Percentiles rank a stretch among this genome's conserved stretches.
phyloP scores from a whole-genome alignment of 73 alveolate genomes.

The Symbiodinium natans region DNA sequence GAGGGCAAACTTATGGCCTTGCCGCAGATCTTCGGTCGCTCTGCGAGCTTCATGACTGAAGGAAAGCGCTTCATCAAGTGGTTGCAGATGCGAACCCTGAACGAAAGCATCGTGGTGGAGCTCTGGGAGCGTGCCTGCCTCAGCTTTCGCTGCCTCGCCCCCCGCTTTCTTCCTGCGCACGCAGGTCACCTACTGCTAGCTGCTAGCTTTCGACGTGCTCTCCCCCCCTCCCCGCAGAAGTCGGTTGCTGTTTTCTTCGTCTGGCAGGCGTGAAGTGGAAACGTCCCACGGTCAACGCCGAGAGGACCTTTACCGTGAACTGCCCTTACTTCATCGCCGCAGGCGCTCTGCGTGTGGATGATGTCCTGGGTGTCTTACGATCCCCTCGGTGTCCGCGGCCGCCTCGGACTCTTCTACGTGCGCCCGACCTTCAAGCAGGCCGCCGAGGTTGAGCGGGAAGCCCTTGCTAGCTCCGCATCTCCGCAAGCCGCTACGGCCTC shows the following conservation, averaged over 20 bases:
- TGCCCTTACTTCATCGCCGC: slow-evolving; percentile 45
- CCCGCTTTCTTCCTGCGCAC: too few species aligned
- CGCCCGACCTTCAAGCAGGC: slow-evolving; percentile 69
- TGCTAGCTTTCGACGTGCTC: too few species aligned
- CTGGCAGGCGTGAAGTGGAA: slow-evolving; percentile 29
- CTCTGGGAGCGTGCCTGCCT: slow-evolving; percentile 25
- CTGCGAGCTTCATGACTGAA: background rate
- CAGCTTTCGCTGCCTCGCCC: too few species aligned
- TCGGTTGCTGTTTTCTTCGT: too few species aligned
- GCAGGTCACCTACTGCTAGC: too few species aligned
- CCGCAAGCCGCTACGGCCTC: background rate
- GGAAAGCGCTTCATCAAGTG: slow-evolving; percentile 37
- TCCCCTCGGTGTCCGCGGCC: slow-evolving; percentile 34
- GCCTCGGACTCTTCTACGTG: slow-evolving; percentile 34
- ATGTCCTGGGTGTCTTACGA: background rate
- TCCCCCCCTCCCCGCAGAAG: too few species aligned
- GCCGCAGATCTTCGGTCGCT: slow-evolving; percentile 25
- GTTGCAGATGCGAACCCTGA: background rate
- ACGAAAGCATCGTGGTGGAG: slow-evolving; percentile 26
- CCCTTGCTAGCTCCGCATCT: background rate
- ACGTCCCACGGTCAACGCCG: slow-evolving; percentile 34
- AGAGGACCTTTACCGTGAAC: slow-evolving; percentile 11
- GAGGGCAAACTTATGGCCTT: slow-evolving; percentile 8
- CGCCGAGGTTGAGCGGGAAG: background rate
- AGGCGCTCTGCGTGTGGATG: slow-evolving; percentile 45